Evolutionary conservation across 2,329 filamentous ascomycete species (phyloP).

Genomic region (Cladorrhinum sp.): DNA sequence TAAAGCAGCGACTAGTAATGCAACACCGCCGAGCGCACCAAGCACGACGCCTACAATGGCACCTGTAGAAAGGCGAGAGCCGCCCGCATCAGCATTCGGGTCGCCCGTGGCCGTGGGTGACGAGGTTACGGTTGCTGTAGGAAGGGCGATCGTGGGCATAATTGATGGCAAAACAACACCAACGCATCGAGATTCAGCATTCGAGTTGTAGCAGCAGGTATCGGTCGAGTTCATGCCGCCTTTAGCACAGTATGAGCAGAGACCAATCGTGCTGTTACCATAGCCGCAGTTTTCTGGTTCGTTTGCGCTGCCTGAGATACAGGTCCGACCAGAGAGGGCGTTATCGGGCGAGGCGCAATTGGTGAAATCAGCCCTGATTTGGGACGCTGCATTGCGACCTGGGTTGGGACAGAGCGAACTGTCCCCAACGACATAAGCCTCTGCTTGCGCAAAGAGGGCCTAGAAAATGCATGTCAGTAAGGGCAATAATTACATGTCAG

Average conservation of each 20-base stretch:
- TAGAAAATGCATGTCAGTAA: conserved; percentile 35
- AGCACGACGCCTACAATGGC: conserved; percentile 88
- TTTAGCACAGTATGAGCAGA: conserved; percentile 82
- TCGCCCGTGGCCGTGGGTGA: conserved; percentile 39
- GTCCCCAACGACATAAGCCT: conserved; percentile 79
- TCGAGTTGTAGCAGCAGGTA: conserved; percentile 84
- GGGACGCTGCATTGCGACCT: conserved; percentile 61
- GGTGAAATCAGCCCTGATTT: conserved; percentile 89
- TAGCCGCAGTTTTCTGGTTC: conserved; percentile 88
- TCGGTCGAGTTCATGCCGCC: conserved; percentile 90
- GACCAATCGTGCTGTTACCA: conserved; percentile 64
- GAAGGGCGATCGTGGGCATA: conserved; percentile 63
- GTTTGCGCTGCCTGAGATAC: conserved; percentile 74
- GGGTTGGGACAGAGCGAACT: conserved; percentile 67
- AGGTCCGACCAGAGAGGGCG: conserved; percentile 68
- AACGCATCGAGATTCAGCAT: conserved; percentile 69
- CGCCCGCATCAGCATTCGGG: conserved; percentile 31
- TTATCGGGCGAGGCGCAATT: conserved; percentile 82
- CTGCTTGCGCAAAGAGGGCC: conserved; percentile 83
- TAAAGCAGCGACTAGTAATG: conserved; percentile 51
- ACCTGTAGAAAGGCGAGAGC: conserved; percentile 66
- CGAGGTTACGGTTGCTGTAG: conserved; percentile 45
- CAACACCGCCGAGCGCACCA: conserved; percentile 69
- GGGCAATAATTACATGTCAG: conserved; percentile 10
- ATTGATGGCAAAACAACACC: conserved; percentile 77